A percentile compares a stretch with the other conserved stretches of the same genome.
Evolutionary conservation across 495 filamentous ascomycete species (phyloP).

Genomic region (Hyphodiscus hymeniophilus): DNA sequence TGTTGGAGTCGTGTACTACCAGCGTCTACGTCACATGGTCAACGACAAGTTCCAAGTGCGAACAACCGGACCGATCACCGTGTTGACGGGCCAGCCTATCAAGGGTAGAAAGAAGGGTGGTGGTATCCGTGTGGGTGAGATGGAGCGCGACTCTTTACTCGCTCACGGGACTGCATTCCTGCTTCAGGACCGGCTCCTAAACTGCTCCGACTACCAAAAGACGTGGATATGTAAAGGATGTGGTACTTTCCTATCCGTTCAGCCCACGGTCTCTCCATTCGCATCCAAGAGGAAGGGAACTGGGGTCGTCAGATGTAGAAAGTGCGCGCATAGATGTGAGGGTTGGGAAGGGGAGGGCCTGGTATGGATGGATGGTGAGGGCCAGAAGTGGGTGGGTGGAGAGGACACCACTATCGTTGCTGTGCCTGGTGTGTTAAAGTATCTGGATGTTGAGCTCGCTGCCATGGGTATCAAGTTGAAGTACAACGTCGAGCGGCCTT

Average conservation of each 20-base stretch:
- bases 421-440: constrained; percentile 85
- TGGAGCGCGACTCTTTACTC: constrained; percentile 92
- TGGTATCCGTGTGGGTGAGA: constrained; percentile 97
- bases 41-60: constrained; percentile 99
- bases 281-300: constrained; percentile 35
- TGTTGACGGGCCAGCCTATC: constrained; percentile 89
- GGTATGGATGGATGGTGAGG: constrained; percentile 88
- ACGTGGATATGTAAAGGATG: constrained; percentile 84
- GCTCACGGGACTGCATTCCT: constrained; percentile 94
- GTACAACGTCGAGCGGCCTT: constrained; percentile 69
- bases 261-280: constrained; percentile 61
- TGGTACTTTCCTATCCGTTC: constrained; percentile 79
- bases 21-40: constrained; percentile 96
- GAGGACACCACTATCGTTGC: constrained; percentile 85
- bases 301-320: constrained; percentile 72
- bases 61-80: constrained; percentile 84
- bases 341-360: constrained; percentile 55
- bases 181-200: constrained; percentile 89
- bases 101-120: constrained; percentile 93
- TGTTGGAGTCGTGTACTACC: constrained; percentile 94
- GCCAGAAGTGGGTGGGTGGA: constrained; percentile 73
- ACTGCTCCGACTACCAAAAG: constrained; percentile 85
- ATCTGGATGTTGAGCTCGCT: constrained; percentile 88
- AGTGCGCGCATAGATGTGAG: constrained; percentile 61
- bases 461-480: constrained; percentile 89